phyloP scores from a whole-genome alignment of 2,329 filamentous ascomycete genomes.

The Phialophora chinensis region DNA sequence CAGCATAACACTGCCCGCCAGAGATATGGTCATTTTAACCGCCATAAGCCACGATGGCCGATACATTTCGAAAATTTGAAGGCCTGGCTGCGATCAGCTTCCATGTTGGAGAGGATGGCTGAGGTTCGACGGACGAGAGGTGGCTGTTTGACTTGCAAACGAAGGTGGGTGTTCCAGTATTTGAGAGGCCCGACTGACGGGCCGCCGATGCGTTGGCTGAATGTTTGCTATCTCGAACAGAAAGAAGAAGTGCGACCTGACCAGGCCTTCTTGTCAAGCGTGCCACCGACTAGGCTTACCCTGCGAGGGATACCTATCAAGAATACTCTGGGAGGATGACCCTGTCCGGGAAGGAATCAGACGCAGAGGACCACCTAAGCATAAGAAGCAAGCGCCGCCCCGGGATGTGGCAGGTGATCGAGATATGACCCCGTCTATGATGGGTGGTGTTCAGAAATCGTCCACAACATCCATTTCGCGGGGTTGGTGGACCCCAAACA shows the following conservation, averaged over 20 bases:
- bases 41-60: neutral
- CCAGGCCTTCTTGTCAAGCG: constrained; percentile 1
- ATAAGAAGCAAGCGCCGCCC: neutral
- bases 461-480: neutral
- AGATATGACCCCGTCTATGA: neutral
- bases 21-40: neutral
- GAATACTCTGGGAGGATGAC: constrained; percentile 15
- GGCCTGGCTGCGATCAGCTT: neutral
- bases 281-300: neutral
- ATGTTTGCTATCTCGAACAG: neutral
- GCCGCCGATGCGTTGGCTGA: neutral
- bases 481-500: neutral
- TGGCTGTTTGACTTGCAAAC: constrained; percentile 14
- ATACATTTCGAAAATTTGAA: neutral
- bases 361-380: constrained; percentile 2
- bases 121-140: neutral
- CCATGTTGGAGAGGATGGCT: neutral
- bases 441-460: neutral
- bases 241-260: constrained; percentile 17
- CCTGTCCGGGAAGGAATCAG: constrained; percentile 5
- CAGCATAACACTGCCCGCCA: neutral
- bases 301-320: constrained; percentile 8
- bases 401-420: neutral
- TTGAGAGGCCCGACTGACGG: neutral
- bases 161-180: constrained; percentile 2